Evolutionary conservation across 2,329 filamentous ascomycete species (phyloP), one percentile per base, ranked within the genome.

Genomic region (Elsinoe batatas): DNA sequence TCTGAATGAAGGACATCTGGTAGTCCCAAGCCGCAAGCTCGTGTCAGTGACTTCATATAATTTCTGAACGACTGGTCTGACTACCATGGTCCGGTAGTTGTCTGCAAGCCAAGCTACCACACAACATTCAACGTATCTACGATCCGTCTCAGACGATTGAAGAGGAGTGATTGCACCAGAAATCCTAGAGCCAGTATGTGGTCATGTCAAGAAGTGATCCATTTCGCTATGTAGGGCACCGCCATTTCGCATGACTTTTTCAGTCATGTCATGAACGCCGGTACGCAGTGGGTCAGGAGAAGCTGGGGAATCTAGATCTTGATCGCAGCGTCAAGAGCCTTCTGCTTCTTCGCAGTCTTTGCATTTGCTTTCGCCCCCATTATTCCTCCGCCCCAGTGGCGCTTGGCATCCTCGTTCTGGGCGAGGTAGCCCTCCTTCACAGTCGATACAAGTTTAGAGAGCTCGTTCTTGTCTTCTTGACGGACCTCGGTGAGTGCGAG

Each of bases 371-470:
- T 98, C 74, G 85, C 81, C 71, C 93, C 84, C 91, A 98, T 96
- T 80, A 98, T 96, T 77, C 94, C 94, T 83, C 93, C 93, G 79
- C 94, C 93, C 93, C 94, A 98, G 79, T 91, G 88, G 74, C 87
- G 85, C 76, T 89, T 87, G 69, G 82, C 76, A 72, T 90, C 87
- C 79, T 97, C 91, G 75, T 88, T 88, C 84, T 95, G 94, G 77
- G 94, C 90, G 69, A 88, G 78, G 83, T 95, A 98, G 66, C 91
- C 93, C 71, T 97, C 91, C 86, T 98, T 97, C 83, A 98, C 80
- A 72, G 93, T 84, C 64, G 87, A 87, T 72, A 96, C 79, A 73
- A 98, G 85, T 84, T 98, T 98, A 76, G 89, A 87, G 65, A 96
- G 85, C 83, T 97, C 94, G 66, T 79, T 84, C 88, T 97, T 97